These are phyloP conservation scores for Fraxinus velutina DNA, from an alignment of 305 asterid genomes.

Conservation along the genomic window DNA sequence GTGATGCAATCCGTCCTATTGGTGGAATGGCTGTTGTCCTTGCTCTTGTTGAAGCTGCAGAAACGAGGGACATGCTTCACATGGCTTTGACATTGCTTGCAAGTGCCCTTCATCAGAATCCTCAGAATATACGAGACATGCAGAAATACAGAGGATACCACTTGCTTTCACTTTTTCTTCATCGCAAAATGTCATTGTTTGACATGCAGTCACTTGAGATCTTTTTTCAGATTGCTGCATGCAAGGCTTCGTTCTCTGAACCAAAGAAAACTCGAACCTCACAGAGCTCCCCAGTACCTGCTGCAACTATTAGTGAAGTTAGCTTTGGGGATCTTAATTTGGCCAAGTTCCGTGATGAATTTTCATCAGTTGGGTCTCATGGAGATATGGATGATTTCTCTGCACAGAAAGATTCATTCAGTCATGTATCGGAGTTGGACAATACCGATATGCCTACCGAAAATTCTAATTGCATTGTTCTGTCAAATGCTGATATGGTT, in stretches of 20 bases:
- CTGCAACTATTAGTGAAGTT: slow-evolving; percentile 47
- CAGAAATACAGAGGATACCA: slow-evolving; percentile 93
- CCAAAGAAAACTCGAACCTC: slow-evolving; percentile 53
- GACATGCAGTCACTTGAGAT: slow-evolving; percentile 99
- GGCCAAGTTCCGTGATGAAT: slow-evolving; percentile 82
- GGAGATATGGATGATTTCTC: slow-evolving; percentile 96
- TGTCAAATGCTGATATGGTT: slow-evolving; percentile 98
- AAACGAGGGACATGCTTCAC: slow-evolving; percentile 97
- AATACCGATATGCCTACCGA: slow-evolving; percentile 70
- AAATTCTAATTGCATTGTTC: slow-evolving; percentile 91
- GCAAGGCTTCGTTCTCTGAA: slow-evolving; percentile 96
- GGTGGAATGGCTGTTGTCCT: slow-evolving; percentile 97
- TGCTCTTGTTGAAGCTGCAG: slow-evolving; percentile 98
- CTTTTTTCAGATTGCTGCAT: slow-evolving; percentile 96
- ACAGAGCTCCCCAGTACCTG: slow-evolving; percentile 54
- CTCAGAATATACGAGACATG: slow-evolving; percentile 96
- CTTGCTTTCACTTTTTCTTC: slow-evolving; percentile 92
- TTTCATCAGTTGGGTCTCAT: slow-evolving; percentile 90
- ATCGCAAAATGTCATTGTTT: slow-evolving; percentile 87
- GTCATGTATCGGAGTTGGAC: slow-evolving; percentile 92
- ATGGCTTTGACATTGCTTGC: slow-evolving; percentile 90
- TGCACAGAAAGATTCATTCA: slow-evolving; percentile 80
- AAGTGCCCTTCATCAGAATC: slow-evolving; percentile 90
- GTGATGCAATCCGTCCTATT: slow-evolving; percentile 84
- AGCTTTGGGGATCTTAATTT: slow-evolving; percentile 72